Base-by-base conservation (phyloP, 2,329 filamentous ascomycete species). In the Bipolaris bicolor region DNA sequence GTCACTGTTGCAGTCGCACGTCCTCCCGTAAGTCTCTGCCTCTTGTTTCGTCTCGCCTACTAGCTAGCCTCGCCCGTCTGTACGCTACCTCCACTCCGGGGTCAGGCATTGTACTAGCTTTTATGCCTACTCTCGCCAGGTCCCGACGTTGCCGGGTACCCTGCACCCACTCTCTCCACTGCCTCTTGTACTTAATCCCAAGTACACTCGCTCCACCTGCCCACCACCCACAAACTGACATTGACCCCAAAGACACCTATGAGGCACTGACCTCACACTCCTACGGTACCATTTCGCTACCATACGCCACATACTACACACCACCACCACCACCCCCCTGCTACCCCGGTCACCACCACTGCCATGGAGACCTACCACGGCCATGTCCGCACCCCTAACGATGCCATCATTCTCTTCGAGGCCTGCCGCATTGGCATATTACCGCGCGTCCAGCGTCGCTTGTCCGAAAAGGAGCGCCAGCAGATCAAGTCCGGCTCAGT, bases 391-490 rank as follows among this genome's bases (percentile, higher is more conserved):
- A 96, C 93, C n/a, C 94, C 95, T 37, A 89, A 88, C 71, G 95
- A 99, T 79, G 95, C 95, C 68, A 97, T 99, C 80, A 93, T 97
- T 74, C 84, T 99, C n/a, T 98, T 99, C 74, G 95, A 98, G 79
- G 95, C 95, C 59, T 99, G 94, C 78, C 86, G 94, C 63, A 83
- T 97, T 44, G 95, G 95, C 52, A 82, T 96, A 47, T 81, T 98
- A 46, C 95, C 95, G 29, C 88, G 95, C 65, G 95, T 99, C 5
- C 95, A 98, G 80, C 86, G 95, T 66, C 86, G 95, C 69, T 80
- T 97, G 58, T 98, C 95, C 2, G 95, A 99, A 78, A 98, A 98
- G 80, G 95, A 99, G 80, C 87, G 95, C 60, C 93, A 97, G 74
- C 92, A 92, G 3, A 99, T 99, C 76, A 89, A 92, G 72, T 97